These are phyloP conservation scores for Setaria italica DNA, from an alignment of 202 grass and related monocot species.

Conservation along the genomic window DNA sequence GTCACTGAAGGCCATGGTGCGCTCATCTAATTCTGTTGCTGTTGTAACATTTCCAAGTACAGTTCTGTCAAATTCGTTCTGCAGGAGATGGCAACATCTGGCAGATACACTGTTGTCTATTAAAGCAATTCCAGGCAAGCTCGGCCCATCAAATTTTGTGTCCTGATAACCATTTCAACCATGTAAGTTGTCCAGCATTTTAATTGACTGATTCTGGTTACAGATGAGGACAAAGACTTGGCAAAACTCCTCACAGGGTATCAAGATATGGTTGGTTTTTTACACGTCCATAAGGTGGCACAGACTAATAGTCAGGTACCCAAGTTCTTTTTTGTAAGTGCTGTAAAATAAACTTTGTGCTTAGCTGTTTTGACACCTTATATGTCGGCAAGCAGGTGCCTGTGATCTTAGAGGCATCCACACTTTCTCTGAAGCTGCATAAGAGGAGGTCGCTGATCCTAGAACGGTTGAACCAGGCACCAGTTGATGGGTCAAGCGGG, in stretches of 20 bases:
- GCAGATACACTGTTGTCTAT: slow-evolving; percentile 91
- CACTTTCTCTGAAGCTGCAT: slow-evolving; percentile 78
- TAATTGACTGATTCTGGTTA: slow-evolving; percentile 24
- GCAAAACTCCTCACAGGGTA: slow-evolving; percentile 93
- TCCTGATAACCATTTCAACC: background rate
- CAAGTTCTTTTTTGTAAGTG: slow-evolving; percentile 8
- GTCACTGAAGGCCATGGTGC: slow-evolving; percentile 75
- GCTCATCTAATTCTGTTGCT: slow-evolving; percentile 71
- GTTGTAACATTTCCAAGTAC: slow-evolving; percentile 78
- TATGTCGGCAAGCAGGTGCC: slow-evolving; percentile 67
- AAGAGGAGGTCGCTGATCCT: slow-evolving; percentile 80
- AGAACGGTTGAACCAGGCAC: slow-evolving; percentile 90
- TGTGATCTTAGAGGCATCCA: slow-evolving; percentile 86
- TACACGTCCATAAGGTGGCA: slow-evolving; percentile 90
- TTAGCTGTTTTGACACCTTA: background rate
- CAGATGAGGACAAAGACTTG: slow-evolving; percentile 95
- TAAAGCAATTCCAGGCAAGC: slow-evolving; percentile 83
- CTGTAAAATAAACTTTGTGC: background rate
- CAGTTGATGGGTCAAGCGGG: slow-evolving; percentile 79
- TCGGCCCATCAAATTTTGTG: slow-evolving; percentile 12
- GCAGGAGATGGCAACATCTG: slow-evolving; percentile 94
- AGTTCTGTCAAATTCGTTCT: slow-evolving; percentile 74
- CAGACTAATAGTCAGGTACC: slow-evolving; percentile 84
- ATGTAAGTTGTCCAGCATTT: background rate
- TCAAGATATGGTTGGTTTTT: slow-evolving; percentile 96